Evolutionary conservation across 1,284 basidiomycete species (phyloP), one percentile per base, ranked within the genome.

Genomic region (Leccinum fuscescens): DNA sequence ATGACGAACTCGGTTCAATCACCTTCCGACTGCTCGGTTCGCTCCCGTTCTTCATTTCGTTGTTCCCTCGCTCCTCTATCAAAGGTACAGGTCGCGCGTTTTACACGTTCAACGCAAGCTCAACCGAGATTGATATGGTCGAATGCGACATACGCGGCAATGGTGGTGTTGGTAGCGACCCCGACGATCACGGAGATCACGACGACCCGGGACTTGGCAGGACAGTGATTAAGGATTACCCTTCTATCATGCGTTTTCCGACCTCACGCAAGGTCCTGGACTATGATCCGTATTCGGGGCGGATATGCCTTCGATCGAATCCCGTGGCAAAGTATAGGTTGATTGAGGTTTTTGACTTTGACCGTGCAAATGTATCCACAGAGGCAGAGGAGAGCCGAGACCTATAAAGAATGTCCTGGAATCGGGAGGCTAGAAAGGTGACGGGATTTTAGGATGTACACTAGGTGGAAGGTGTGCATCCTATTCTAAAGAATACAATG

Each of bases 211-310:
- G 9, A 29, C 27, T 20, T 8, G 49, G 49, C 9, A 11, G 3
- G n/a, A 37, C 42, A 46, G 57, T 54, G 24, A 37, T 58, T 6
- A 24, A 37, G 1, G 57, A 64, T 4, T 64, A 67, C 29, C 55
- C 52, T 29, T 57, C 15, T 8, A 39, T 71, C 8, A 15, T 67
- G 3, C 46, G 39, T 7, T 57, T 62, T 33, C 49, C 55, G 17
- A 17, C 46, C 11, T 17, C 27, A 9, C 52, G 55, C 4, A 33
- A 20, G 14, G 50, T 69, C 15, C 22, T 53, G 54, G 67, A 71
- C 35, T 69, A 69, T 48, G 67, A 68, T 48, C 65, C 67, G 3
- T 71, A 68, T 54, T 52, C 56, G 0, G 67, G 67, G 2, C 60
- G 65, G 46, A 51, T 68, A 31, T 71, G 63, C 35, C 33, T 71